Percentiles rank a stretch among this genome's conserved stretches.
phyloP scores from a whole-genome alignment of 2,329 filamentous ascomycete genomes.

The Ambrosiella xylebori region DNA sequence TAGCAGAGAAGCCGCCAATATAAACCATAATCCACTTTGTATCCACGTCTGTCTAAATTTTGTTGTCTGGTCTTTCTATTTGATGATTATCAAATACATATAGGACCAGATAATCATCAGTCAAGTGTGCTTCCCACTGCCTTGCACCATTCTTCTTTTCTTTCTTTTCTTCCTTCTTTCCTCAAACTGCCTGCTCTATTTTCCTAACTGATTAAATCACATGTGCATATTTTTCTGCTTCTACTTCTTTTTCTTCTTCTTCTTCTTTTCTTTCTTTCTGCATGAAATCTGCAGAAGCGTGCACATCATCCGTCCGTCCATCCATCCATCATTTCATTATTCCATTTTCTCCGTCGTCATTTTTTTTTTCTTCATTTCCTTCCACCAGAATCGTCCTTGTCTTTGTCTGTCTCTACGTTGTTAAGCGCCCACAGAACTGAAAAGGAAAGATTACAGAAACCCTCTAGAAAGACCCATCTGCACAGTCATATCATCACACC shows the following conservation, averaged over 20 bases:
- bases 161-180: neutral
- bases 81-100: too few species aligned
- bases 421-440: neutral
- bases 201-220: neutral
- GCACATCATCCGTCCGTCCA: neutral
- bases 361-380: neutral
- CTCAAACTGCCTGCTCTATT: too few species aligned
- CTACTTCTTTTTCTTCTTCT: neutral
- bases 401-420: neutral
- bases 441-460: neutral
- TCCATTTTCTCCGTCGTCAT: neutral
- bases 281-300: neutral
- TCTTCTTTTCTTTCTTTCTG: neutral
- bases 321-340: neutral
- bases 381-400: neutral
- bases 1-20: too few species aligned
- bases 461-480: neutral
- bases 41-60: too few species aligned
- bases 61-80: too few species aligned
- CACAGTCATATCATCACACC: neutral
- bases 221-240: neutral
- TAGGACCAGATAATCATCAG: too few species aligned
- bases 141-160: neutral
- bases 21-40: too few species aligned
- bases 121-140: neutral